phyloP scores from a whole-genome alignment of 2,329 filamentous ascomycete genomes.

The Plenodomus tracheiphilus region DNA sequence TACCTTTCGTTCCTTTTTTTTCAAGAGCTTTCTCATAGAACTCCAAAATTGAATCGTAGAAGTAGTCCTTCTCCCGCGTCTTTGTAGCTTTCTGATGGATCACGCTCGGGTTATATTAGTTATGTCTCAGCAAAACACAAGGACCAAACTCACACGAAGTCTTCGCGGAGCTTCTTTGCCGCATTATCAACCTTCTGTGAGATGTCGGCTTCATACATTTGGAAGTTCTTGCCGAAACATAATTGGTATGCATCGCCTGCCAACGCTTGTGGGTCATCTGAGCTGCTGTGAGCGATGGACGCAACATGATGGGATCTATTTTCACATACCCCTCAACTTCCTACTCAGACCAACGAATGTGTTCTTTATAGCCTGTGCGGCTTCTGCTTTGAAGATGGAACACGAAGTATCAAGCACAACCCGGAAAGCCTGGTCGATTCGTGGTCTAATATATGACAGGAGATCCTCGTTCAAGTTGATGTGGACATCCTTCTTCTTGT shows the following conservation, averaged over 20 bases:
- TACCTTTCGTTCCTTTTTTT: not conserved
- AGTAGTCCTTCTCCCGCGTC: slow-evolving; percentile 7
- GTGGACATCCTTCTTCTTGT: slow-evolving; percentile 8
- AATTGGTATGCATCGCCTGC: slow-evolving; percentile 10
- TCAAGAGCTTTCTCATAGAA: slow-evolving; percentile 13
- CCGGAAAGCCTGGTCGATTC: slow-evolving; percentile 6
- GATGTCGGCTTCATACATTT: not conserved
- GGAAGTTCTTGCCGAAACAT: slow-evolving; percentile 9
- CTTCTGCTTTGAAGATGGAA: slow-evolving; percentile 3
- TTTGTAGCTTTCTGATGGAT: not conserved
- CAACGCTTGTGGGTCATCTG: slow-evolving; percentile 11
- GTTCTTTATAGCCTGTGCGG: slow-evolving; percentile 4
- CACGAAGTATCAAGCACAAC: not conserved
- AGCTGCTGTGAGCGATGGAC: not conserved
- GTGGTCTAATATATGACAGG: not conserved
- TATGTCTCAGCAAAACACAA: not conserved
- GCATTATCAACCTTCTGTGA: slow-evolving; percentile 4
- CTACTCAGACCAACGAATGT: slow-evolving; percentile 1
- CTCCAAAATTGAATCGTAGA: slow-evolving; percentile 11
- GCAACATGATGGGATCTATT: not conserved
- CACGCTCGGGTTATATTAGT: not conserved
- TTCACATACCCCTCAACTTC: slow-evolving; percentile 4
- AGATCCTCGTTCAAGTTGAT: slow-evolving; percentile 7
- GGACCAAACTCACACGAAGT: not conserved
- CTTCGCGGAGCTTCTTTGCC: slow-evolving; percentile 1